Evolutionary conservation across 106 monocot species (phyloP).

Genomic region (Allium cepa): DNA sequence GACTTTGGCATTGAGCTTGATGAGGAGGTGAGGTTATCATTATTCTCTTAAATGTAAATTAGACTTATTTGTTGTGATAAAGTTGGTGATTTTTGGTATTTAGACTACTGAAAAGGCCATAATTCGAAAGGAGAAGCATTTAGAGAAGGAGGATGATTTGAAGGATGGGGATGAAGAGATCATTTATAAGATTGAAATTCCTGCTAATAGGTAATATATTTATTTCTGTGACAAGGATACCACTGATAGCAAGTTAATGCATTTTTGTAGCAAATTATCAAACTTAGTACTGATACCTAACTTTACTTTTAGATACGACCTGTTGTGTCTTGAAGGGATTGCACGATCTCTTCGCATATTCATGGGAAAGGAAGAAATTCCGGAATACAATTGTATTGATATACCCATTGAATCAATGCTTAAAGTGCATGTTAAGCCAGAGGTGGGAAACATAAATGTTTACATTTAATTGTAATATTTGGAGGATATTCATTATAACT

Average conservation of each 20-base stretch:
- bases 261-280: no score
- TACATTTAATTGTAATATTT: not conserved
- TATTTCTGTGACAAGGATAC: no score
- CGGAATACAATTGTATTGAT: slow-evolving; percentile 39
- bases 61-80: not conserved
- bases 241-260: no score
- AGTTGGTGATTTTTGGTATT: not conserved
- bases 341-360: slow-evolving; percentile 84
- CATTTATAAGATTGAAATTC: slow-evolving; percentile 92
- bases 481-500: not conserved
- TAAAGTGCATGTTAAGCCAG: slow-evolving; percentile 70
- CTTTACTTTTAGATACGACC: slow-evolving; percentile 48
- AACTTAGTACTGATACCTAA: not conserved
- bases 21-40: slow-evolving; percentile 49
- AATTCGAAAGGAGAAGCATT: slow-evolving; percentile 84
- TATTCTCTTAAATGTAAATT: not conserved
- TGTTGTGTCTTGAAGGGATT: slow-evolving; percentile 92
- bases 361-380: slow-evolving; percentile 48
- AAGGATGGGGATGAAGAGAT: slow-evolving; percentile 61
- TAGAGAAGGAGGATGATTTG: slow-evolving; percentile 32
- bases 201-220: slow-evolving; percentile 65
- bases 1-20: slow-evolving; percentile 96
- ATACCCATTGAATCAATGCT: slow-evolving; percentile 43
- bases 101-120: slow-evolving; percentile 94
- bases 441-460: slow-evolving; percentile 27